Evolutionary conservation across 2,329 filamentous ascomycete genomes (phyloP).

Genomic region (Penicillium verrucosum): DNA sequence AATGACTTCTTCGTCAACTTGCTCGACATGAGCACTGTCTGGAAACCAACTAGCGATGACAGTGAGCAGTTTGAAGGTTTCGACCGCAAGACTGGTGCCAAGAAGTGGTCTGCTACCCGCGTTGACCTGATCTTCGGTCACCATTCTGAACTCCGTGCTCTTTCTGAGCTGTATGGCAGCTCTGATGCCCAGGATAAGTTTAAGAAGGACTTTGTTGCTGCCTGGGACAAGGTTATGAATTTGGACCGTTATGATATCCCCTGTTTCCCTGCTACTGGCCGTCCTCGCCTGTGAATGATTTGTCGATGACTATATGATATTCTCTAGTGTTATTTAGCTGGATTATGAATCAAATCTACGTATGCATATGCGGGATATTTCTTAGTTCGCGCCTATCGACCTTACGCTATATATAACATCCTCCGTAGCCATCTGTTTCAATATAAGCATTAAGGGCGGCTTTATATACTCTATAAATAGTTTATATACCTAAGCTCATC

Average conservation of each 20-base stretch:
- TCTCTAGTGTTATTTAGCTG: background rate
- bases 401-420: too few species aligned
- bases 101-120: conserved; percentile 69
- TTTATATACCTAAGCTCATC: too few species aligned
- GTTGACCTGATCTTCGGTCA: conserved; percentile 68
- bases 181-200: conserved; percentile 62
- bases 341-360: background rate
- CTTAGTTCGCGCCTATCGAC: too few species aligned
- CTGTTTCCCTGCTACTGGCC: conserved; percentile 13
- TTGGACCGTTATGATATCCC: conserved; percentile 65
- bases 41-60: conserved; percentile 55
- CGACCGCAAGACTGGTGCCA: conserved; percentile 62
- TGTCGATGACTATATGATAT: background rate
- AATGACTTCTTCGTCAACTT: conserved; percentile 83
- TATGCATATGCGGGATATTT: too few species aligned
- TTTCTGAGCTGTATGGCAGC: conserved; percentile 67
- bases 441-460: too few species aligned
- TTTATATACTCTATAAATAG: too few species aligned
- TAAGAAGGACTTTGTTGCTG: conserved; percentile 66
- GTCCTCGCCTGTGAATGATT: conserved; percentile 19
- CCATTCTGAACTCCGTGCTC: conserved; percentile 69
- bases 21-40: conserved; percentile 63
- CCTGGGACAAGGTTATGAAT: conserved; percentile 74
- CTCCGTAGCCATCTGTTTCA: too few species aligned
- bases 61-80: conserved; percentile 60